Evolutionary conservation across 2,329 filamentous ascomycete species (phyloP).

Genomic region (Dactylellina sp.): DNA sequence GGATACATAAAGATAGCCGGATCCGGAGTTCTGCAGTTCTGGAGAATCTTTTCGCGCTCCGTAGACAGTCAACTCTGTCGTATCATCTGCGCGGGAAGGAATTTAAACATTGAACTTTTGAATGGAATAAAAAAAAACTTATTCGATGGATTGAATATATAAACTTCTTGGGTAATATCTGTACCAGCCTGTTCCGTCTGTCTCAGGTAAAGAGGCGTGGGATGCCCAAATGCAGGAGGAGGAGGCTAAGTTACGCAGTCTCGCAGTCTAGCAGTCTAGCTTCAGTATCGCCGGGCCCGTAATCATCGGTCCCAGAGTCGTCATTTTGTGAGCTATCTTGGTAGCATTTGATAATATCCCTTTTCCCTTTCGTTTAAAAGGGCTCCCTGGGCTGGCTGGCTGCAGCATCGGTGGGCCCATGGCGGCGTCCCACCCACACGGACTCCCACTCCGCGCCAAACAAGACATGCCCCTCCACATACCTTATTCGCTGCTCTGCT

Average conservation of each 20-base stretch:
- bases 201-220: slow-evolving; percentile 48
- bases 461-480: slow-evolving; percentile 57
- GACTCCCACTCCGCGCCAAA: slow-evolving; percentile 47
- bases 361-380: slow-evolving; percentile 23
- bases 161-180: background rate
- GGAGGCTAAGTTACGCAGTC: slow-evolving; percentile 29
- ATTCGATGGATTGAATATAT: slow-evolving; percentile 1
- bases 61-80: background rate
- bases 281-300: slow-evolving; percentile 10
- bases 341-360: slow-evolving; percentile 40
- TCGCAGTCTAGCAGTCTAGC: slow-evolving; percentile 2
- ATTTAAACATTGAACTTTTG: too few relatives aligned
- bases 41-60: slow-evolving; percentile 9
- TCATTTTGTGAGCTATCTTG: slow-evolving; percentile 40
- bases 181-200: slow-evolving; percentile 48
- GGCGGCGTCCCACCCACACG: slow-evolving; percentile 39
- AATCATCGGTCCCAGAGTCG: slow-evolving; percentile 32
- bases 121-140: background rate
- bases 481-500: slow-evolving; percentile 51
- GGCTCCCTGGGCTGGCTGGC: background rate
- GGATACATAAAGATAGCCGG: slow-evolving; percentile 19
- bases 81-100: background rate
- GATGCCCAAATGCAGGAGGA: slow-evolving; percentile 51
- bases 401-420: slow-evolving; percentile 42
- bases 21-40: slow-evolving; percentile 25